Conservation (phyloP, 75 land plant genomes). For the Sequoia sempervirens region DNA sequence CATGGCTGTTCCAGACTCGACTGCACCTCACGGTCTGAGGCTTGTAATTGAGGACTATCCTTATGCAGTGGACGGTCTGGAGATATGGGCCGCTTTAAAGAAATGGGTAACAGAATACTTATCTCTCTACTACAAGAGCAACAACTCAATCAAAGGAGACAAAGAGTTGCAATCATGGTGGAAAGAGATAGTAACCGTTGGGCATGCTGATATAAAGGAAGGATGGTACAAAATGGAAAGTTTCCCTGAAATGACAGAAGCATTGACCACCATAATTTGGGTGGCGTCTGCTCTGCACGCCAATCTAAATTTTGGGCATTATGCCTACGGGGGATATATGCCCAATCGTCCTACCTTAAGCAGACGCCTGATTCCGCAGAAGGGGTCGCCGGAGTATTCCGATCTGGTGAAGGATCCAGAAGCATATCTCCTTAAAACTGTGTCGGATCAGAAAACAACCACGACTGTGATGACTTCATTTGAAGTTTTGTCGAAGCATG, state of each 20-base stretch:
- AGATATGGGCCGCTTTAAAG: slow-evolving; percentile 36
- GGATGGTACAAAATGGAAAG: slow-evolving; percentile 47
- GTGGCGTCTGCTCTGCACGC: slow-evolving; percentile 34
- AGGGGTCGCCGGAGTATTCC: slow-evolving; percentile 48
- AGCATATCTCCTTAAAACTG: slow-evolving; percentile 34
- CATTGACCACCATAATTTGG: slow-evolving; percentile 45
- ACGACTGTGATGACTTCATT: slow-evolving; percentile 30
- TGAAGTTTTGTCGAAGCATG: slow-evolving; percentile 61
- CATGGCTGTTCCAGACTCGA: slow-evolving; percentile 48
- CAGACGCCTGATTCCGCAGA: slow-evolving; percentile 68
- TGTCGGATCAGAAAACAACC: slow-evolving; percentile 45
- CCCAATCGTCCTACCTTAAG: slow-evolving; percentile 61
- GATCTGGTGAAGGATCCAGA: slow-evolving; percentile 59
- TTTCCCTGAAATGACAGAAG: slow-evolving; percentile 19
- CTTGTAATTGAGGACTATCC: slow-evolving; percentile 62
- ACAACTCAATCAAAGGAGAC: slow-evolving; percentile 23
- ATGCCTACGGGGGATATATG: slow-evolving; percentile 58
- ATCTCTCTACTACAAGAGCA: slow-evolving; percentile 34
- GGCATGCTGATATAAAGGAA: slow-evolving; percentile 47
- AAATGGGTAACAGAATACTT: slow-evolving; percentile 48
- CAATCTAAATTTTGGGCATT: slow-evolving; percentile 67
- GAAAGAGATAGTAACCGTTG: slow-evolving; percentile 35
- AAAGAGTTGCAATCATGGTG: slow-evolving; percentile 59
- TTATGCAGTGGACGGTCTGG: slow-evolving; percentile 52
- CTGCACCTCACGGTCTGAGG: slow-evolving; percentile 35